Conservation (phyloP, 805 yeast species). For the Debaryomyces hansenii region DNA sequence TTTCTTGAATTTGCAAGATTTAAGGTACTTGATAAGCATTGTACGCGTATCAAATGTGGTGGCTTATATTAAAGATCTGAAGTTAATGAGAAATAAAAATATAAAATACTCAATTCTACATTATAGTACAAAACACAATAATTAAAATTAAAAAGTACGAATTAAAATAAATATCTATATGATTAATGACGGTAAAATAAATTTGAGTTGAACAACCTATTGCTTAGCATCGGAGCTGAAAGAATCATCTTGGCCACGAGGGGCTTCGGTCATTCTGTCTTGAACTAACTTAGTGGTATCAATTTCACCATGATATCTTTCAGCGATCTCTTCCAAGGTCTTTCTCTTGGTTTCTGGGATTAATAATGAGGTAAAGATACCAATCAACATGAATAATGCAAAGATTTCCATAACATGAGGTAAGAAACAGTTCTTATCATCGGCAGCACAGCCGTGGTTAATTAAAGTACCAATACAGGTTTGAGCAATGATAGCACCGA, state of each 20-base stretch:
- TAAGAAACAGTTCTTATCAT: conserved; percentile 69
- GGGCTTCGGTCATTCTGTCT: conserved; percentile 32
- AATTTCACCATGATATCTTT: conserved; percentile 79
- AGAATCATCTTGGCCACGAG: conserved; percentile 28
- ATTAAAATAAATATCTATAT: neutral
- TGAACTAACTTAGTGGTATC: conserved; percentile 41
- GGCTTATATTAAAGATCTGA: neutral
- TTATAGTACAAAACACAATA: neutral
- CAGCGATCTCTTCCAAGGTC: conserved; percentile 83
- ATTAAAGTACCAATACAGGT: conserved; percentile 82
- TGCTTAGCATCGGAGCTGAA: conserved; percentile 36
- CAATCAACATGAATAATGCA: conserved; percentile 87
- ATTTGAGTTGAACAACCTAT: conserved; percentile 5
- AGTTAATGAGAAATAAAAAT: neutral
- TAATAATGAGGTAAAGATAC: conserved; percentile 62
- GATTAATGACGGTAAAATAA: neutral
- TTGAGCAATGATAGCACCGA: conserved; percentile 92
- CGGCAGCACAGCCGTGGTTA: conserved; percentile 71
- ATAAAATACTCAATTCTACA: neutral
- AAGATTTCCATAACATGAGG: conserved; percentile 93
- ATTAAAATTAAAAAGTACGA: neutral
- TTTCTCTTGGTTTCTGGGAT: conserved; percentile 91
- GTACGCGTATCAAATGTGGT: neutral
- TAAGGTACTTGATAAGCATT: conserved; percentile 8
- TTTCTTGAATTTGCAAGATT: conserved; percentile 7